Evolutionary conservation across 495 filamentous ascomycete genomes (phyloP), one percentile per base, ranked within the genome.

Genomic region (Beverwykella pulmonaria): DNA sequence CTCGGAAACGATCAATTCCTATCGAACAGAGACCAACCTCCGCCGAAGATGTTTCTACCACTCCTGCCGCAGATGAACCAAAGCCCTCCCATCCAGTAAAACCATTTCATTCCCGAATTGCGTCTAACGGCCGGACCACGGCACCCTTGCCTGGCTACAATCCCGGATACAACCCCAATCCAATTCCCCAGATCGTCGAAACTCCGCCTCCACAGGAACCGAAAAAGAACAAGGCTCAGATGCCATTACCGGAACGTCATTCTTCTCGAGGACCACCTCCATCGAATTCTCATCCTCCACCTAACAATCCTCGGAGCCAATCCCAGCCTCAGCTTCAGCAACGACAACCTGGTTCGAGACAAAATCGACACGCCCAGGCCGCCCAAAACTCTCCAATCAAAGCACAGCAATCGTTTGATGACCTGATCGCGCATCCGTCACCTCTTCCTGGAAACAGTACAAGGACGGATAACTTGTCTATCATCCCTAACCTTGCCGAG

Each of bases 381-480:
- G 39, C 44, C 34, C 65, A 58, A 20, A 20, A 20, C 15, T 61
- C 68, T 29, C 69, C 69, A 3, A 71, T 71, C 64, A 67, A 71
- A 30, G 48, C 69, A 36, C 55, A 80, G 17, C 74, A 83, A 58
- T 82, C 78, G 4, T 76, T 89, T 32, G 85, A 84, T 68, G 86
- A 91, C 39, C 85, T 90, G 70, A 79, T 84, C 14, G 79, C 80
- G 17, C 80, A 83, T 58, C 83, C 87, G n/a, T 86, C 88, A 7
- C 81, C 86, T 26, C 76, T 93, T 1, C 88, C 90, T 12, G 92
- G 89, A 20, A 89, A 87, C 68, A 86, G 79, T 46, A 87, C 82
- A 0, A 83, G 88, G 19, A 96, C 90, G 1, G 91, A 92, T 73
- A 87, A 81, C 59, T 81, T 95, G 15, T 92, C 91, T 0, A 91